These are phyloP conservation scores for Ensete glaucum DNA, from an alignment of 176 grass and related monocot genomes.

Conservation along the genomic window DNA sequence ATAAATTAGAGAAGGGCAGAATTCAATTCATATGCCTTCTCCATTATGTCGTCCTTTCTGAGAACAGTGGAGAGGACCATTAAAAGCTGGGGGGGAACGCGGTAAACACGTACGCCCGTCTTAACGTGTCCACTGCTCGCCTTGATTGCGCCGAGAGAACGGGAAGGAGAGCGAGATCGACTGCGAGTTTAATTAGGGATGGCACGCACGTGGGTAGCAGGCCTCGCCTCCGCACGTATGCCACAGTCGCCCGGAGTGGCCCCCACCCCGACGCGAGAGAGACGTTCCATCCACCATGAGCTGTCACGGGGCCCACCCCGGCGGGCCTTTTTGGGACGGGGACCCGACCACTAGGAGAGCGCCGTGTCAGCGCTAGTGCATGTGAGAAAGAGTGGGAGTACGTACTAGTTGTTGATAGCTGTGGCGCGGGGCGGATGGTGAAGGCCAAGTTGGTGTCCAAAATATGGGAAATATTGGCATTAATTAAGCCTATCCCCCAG, in stretches of 20 bases:
- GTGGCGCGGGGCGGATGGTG: too few species aligned
- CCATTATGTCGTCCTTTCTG: neutral
- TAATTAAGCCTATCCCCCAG: neutral
- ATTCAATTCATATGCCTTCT: neutral
- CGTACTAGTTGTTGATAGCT: too few species aligned
- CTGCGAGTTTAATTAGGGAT: neutral
- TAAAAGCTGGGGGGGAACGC: too few species aligned
- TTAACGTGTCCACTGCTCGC: neutral
- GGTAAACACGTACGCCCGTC: too few species aligned
- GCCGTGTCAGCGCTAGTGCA: too few species aligned
- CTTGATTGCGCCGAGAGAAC: neutral
- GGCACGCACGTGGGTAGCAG: constrained; percentile 16
- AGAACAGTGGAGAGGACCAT: neutral
- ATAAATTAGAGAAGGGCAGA: neutral
- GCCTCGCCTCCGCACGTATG: neutral
- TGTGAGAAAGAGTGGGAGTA: too few species aligned
- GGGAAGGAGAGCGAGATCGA: neutral
- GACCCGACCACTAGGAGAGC: too few species aligned
- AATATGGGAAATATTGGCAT: too few species aligned
- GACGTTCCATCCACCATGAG: neutral
- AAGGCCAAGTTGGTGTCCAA: too few species aligned
- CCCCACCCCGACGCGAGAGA: neutral
- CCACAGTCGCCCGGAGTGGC: neutral
- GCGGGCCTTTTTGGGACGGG: too few species aligned
- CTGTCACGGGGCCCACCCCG: neutral